Percentiles rank a stretch among this genome's conserved stretches.
These are phyloP conservation scores for Penicillium bovifimosum DNA, from an alignment of 495 filamentous ascomycete species.

Conservation along the genomic window DNA sequence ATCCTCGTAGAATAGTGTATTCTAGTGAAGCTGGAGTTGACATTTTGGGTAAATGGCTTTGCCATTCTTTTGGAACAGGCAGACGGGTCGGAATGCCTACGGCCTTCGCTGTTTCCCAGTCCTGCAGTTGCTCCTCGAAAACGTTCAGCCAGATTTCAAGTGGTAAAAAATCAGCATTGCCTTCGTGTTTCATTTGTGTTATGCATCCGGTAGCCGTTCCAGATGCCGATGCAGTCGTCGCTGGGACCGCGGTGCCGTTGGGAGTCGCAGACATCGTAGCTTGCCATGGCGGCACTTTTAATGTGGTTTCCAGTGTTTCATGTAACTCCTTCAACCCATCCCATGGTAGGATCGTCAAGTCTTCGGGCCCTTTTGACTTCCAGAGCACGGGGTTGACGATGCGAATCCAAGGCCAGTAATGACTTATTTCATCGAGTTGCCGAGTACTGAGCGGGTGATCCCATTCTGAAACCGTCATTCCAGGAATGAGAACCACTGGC, in stretches of 20 bases:
- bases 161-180: conserved; percentile 47
- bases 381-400: conserved; percentile 68
- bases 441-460: conserved; percentile 78
- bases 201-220: conserved; percentile 54
- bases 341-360: conserved; percentile 54
- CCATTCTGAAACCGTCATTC: conserved; percentile 80
- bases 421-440: conserved; percentile 71
- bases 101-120: conserved; percentile 83
- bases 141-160: conserved; percentile 86
- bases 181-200: conserved; percentile 29
- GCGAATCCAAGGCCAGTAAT: conserved; percentile 77
- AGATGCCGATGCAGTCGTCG: conserved; percentile 35
- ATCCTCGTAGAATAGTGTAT: conserved; percentile 70
- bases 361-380: conserved; percentile 54
- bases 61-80: conserved; percentile 70
- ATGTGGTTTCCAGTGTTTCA: conserved; percentile 55
- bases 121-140: conserved; percentile 67
- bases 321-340: conserved; percentile 60
- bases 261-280: neutral
- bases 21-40: conserved; percentile 59
- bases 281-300: conserved; percentile 25
- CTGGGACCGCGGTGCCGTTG: neutral
- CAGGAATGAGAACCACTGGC: conserved; percentile 73
- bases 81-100: conserved; percentile 75
- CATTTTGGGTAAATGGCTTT: conserved; percentile 44